Conservation (phyloP, 345 rosid genomes). For the Aquilaria yunnanensis region DNA sequence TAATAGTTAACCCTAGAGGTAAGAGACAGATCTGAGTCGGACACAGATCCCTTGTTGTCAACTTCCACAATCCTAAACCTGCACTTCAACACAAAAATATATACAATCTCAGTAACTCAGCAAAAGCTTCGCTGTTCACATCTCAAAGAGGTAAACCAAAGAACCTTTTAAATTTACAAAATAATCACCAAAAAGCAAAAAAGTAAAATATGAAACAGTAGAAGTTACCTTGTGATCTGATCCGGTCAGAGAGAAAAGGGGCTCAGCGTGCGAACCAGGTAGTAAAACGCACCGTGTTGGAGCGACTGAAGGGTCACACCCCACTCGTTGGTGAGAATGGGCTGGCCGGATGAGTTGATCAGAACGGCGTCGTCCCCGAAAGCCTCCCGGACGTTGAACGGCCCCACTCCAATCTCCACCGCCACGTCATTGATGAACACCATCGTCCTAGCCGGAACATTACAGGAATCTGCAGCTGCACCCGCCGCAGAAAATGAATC, state of each 20-base stretch:
- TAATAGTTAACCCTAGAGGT: neutral
- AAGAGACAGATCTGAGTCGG: slow-evolving; percentile 6
- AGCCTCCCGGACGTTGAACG: slow-evolving; percentile 78
- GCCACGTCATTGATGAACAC: slow-evolving; percentile 88
- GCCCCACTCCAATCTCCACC: slow-evolving; percentile 61
- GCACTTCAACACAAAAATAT: slow-evolving; percentile 9
- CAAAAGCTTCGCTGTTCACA: no score
- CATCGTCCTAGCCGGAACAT: slow-evolving; percentile 32
- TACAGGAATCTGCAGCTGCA: slow-evolving; percentile 16
- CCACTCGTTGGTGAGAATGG: slow-evolving; percentile 75
- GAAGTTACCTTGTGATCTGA: no score
- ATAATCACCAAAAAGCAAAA: no score
- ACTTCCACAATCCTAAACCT: slow-evolving; percentile 18
- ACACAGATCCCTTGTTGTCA: neutral
- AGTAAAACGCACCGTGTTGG: slow-evolving; percentile 79
- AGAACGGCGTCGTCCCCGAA: slow-evolving; percentile 80
- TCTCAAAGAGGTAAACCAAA: no score
- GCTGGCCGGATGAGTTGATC: slow-evolving; percentile 72
- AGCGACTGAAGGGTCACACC: slow-evolving; percentile 76
- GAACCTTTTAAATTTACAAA: no score
- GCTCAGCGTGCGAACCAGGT: slow-evolving; percentile 39
- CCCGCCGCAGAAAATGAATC: slow-evolving; percentile 20
- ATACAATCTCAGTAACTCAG: no score
- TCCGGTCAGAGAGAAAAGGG: neutral
- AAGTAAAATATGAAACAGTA: no score